These are phyloP conservation scores for Balakata baccata DNA, from an alignment of 345 rosid species.

Conservation along the genomic window DNA sequence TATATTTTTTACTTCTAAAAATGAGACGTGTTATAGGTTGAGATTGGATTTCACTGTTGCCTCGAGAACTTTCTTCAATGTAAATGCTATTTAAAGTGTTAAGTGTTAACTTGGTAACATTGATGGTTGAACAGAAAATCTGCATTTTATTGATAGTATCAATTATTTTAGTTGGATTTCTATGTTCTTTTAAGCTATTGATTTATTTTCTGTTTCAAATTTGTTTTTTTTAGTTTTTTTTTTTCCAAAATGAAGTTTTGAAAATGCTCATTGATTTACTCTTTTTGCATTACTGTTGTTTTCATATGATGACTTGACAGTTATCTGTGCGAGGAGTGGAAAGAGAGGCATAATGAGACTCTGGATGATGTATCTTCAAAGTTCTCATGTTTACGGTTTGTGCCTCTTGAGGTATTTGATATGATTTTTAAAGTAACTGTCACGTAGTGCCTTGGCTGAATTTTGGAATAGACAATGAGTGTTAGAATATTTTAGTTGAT, in stretches of 20 bases:
- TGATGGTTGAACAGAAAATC: background rate
- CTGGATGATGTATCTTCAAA: slow-evolving; percentile 59
- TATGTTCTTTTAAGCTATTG: background rate
- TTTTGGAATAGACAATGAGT: background rate
- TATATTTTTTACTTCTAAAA: background rate
- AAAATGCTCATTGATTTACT: background rate
- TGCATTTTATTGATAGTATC: background rate
- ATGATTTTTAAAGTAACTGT: background rate
- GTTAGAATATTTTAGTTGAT: no score
- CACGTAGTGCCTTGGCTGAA: background rate
- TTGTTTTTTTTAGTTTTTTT: background rate
- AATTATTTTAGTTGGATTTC: background rate
- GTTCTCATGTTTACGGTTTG: slow-evolving; percentile 77
- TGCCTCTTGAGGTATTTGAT: slow-evolving; percentile 72
- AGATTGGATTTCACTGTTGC: background rate
- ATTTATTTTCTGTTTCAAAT: background rate
- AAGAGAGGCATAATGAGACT: slow-evolving; percentile 62
- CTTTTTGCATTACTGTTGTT: background rate
- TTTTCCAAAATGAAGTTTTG: background rate
- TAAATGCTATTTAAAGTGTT: background rate
- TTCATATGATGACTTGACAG: slow-evolving; percentile 39
- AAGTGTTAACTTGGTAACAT: no score
- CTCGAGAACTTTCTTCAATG: background rate
- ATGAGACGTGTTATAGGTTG: background rate
- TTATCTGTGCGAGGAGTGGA: slow-evolving; percentile 92